Percentiles rank a stretch among this genome's conserved stretches.
Evolutionary conservation across 1,284 basidiomycete species (phyloP).

Genomic region (Gymnopus androsaceus): DNA sequence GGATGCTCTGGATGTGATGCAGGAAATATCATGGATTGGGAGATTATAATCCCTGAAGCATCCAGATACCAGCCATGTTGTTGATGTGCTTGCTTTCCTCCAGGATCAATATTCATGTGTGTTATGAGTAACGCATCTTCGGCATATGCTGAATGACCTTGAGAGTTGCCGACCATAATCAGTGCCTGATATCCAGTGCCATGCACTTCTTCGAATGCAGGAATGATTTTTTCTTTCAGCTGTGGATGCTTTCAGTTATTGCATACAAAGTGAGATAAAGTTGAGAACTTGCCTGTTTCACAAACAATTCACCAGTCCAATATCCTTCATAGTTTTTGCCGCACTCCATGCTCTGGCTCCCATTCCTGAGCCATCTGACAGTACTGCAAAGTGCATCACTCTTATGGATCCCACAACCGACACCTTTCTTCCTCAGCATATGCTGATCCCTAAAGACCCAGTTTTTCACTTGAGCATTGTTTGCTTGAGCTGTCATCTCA

Average conservation of each 20-base stretch:
- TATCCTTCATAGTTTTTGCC: slow-evolving; percentile 47
- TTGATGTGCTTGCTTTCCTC: slow-evolving; percentile 32
- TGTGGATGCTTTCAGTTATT: slow-evolving; percentile 26
- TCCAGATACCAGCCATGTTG: slow-evolving; percentile 26
- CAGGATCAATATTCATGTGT: slow-evolving; percentile 39
- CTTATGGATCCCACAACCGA: slow-evolving; percentile 33
- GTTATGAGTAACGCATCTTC: slow-evolving; percentile 35
- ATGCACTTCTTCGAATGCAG: slow-evolving; percentile 26
- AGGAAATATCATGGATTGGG: slow-evolving; percentile 18
- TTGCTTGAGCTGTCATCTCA: slow-evolving; percentile 39
- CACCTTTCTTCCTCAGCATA: slow-evolving; percentile 38
- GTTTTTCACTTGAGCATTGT: slow-evolving; percentile 31
- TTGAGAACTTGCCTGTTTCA: slow-evolving; percentile 34
- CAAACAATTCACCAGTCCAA: slow-evolving; percentile 41
- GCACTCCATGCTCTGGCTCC: slow-evolving; percentile 37
- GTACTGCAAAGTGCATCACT: slow-evolving; percentile 34
- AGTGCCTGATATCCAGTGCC: slow-evolving; percentile 27
- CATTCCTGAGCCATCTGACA: slow-evolving; percentile 32
- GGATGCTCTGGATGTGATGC: not conserved
- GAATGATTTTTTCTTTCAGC: slow-evolving; percentile 29
- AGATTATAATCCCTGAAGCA: not conserved
- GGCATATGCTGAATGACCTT: slow-evolving; percentile 41
- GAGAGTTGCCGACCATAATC: slow-evolving; percentile 32
- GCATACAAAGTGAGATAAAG: slow-evolving; percentile 18
- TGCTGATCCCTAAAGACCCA: slow-evolving; percentile 37